Conservation (phyloP, 208 protist species). For the Zelonia costaricensis region DNA sequence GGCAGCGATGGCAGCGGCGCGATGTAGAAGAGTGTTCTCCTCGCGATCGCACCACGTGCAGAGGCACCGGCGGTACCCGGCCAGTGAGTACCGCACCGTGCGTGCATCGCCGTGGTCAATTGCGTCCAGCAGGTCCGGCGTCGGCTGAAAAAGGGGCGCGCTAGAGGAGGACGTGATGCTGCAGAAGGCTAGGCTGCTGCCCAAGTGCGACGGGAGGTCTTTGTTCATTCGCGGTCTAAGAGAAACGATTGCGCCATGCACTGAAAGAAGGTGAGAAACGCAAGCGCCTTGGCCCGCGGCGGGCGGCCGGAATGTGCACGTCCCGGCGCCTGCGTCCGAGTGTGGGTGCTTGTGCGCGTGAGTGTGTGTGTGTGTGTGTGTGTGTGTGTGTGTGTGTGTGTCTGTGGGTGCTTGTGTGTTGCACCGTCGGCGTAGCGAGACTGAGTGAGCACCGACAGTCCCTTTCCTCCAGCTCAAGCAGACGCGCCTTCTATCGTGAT, state of each 20-base stretch:
- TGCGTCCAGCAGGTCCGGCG: constrained; percentile 5
- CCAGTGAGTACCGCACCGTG: constrained; percentile 13
- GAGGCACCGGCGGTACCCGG: neutral
- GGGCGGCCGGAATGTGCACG: no score
- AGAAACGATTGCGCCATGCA: neutral
- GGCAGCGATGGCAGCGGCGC: constrained; percentile 23
- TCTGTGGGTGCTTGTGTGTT: no score
- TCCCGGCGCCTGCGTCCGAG: no score
- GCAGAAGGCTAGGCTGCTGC: neutral
- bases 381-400: no score
- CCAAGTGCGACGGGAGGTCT: neutral
- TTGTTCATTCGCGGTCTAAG: constrained; percentile 11
- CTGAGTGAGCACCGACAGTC: no score
- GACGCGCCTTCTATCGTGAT: no score
- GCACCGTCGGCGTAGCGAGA: no score
- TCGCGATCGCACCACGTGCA: constrained; percentile 20
- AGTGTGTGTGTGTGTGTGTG: no score
- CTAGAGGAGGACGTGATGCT: neutral
- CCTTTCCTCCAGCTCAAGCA: no score
- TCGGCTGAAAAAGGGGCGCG: neutral
- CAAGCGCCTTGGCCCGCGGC: no score
- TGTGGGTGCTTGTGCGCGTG: no score
- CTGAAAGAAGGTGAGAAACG: no score
- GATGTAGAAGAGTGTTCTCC: constrained; percentile 45
- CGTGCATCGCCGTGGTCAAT: constrained; percentile 13